Percentiles rank a stretch among this genome's conserved stretches.
Evolutionary conservation across 495 filamentous ascomycete genomes (phyloP).

Genomic region (Aspergillus heteromorphus): DNA sequence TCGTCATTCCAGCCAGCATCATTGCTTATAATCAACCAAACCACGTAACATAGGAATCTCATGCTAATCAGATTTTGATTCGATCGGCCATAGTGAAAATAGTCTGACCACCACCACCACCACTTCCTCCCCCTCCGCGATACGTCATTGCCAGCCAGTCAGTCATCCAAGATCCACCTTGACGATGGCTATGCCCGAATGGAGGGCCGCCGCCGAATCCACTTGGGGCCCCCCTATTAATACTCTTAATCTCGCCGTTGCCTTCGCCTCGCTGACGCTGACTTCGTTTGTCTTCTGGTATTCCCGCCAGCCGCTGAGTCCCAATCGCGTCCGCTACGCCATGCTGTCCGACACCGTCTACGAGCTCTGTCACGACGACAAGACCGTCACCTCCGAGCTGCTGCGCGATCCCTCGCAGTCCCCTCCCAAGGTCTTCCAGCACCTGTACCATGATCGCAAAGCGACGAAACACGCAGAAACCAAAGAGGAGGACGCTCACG

Average conservation of each 20-base stretch:
- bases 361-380: slow-evolving; percentile 42
- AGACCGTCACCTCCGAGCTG: slow-evolving; percentile 53
- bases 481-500: slow-evolving; percentile 31
- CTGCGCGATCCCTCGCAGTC: slow-evolving; percentile 46
- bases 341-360: slow-evolving; percentile 37
- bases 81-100: too few species aligned
- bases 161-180: too few species aligned
- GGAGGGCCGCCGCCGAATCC: neutral
- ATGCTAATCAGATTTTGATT: too few species aligned
- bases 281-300: slow-evolving; percentile 6
- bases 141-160: neutral
- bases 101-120: too few species aligned
- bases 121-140: too few species aligned
- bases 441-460: slow-evolving; percentile 37
- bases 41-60: too few species aligned
- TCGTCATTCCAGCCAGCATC: too few species aligned
- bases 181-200: neutral
- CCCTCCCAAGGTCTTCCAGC: slow-evolving; percentile 50
- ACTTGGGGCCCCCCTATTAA: slow-evolving; percentile 2
- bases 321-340: slow-evolving; percentile 1
- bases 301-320: slow-evolving; percentile 8
- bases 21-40: too few species aligned
- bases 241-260: slow-evolving; percentile 1
- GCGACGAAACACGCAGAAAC: slow-evolving; percentile 27
- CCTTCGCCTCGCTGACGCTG: slow-evolving; percentile 1